Percentiles rank a stretch among this genome's conserved stretches.
Conservation (phyloP, 1,284 basidiomycete genomes). For the Ustilago tritici region DNA sequence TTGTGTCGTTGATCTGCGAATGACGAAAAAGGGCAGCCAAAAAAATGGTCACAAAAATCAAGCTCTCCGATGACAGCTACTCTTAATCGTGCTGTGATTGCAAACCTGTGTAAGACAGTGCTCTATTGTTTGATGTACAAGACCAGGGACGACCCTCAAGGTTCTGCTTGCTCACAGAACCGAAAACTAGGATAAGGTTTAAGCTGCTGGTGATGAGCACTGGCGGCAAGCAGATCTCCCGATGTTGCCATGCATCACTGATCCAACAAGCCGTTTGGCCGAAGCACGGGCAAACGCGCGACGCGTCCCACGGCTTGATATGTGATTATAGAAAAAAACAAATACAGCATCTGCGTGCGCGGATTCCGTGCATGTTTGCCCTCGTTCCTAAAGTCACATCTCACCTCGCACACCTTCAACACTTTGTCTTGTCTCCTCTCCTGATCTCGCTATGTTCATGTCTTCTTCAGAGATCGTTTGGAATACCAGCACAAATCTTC, state of each 20-base stretch:
- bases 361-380: constrained; percentile 10
- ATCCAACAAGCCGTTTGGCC: not conserved
- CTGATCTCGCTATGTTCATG: not conserved
- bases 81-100: not conserved
- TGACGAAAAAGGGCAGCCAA: not conserved
- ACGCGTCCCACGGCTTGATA: constrained; percentile 19
- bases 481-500: too few species aligned
- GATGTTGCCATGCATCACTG: constrained; percentile 8
- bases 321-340: constrained; percentile 9
- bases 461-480: too few species aligned
- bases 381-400: constrained; percentile 20
- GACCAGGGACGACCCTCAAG: too few species aligned
- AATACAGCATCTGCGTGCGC: constrained; percentile 8
- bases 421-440: not conserved
- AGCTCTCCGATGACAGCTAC: not conserved
- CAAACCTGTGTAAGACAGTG: not conserved
- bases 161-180: too few species aligned
- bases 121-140: too few species aligned
- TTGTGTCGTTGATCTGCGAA: not conserved
- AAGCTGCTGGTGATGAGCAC: too few species aligned
- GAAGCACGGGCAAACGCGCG: constrained; percentile 30
- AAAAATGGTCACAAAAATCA: constrained; percentile 11
- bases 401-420: not conserved
- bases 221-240: constrained; percentile 1
- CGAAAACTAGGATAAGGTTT: too few species aligned